Evolutionary conservation across 2,329 filamentous ascomycete genomes (phyloP), one percentile per base, ranked within the genome.

Genomic region (Sordariomycetes sp.): DNA sequence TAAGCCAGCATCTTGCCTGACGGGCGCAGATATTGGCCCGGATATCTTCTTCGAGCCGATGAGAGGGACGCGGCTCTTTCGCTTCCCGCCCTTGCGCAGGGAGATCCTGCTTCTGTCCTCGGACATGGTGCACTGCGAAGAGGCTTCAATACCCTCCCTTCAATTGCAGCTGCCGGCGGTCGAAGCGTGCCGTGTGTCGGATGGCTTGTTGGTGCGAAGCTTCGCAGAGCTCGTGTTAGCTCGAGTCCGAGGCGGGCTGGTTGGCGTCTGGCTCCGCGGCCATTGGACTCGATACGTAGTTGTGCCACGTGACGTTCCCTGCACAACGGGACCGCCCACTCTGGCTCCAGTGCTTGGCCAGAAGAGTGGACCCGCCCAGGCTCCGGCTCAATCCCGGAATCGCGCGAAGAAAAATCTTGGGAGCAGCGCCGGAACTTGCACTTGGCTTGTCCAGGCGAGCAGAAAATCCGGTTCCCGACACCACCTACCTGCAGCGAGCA

Each of bases 1-100:
- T 28, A 51, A 20, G 32, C 24, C 36, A 59, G 68, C 75, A 70
- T 79, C 72, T 62, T 81, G 78, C 15, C 73, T 71, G 61, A 85
- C 78, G 22, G 82, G 82, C 35, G 71, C 76, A 4, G 82, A 85
- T 62, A 85, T 78, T 22, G 82, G 82, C 35, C 71, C 76, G 3
- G 82, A 85, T 62, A 86, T 85, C 67, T 85, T 80, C 61, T 76
- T 74, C 32, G 81, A 78, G 66, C 81, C 84, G 66, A 85, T 84
- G 66, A 85, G 85, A 58, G 72, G 72, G 20, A 81, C 80, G n/a
- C 81, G 78, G 52, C 69, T 73, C 65, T 83, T 84, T 64, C 82
- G 74, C 69, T 84, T 85, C 58, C 72, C 67, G 32, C 79, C 80
- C 67, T 75, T 84, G 45, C 83, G 76, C 58, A 86, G 76, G 59